Conservation (phyloP, 2,329 filamentous ascomycete species). For the Fusarium luffae region DNA sequence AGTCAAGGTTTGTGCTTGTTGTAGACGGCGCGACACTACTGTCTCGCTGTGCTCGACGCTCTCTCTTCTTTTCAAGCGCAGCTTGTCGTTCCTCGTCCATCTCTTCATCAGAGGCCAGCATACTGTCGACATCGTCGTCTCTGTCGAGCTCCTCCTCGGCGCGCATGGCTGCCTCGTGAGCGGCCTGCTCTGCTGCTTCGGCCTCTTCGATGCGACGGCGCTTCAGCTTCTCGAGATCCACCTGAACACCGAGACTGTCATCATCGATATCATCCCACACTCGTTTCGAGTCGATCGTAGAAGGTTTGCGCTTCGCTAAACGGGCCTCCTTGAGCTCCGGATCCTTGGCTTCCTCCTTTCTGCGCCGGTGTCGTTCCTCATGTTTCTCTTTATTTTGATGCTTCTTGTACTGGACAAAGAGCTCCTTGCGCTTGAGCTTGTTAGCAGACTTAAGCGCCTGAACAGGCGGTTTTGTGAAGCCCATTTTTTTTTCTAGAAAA, state of each 20-base stretch:
- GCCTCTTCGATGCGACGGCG: constrained; percentile 65
- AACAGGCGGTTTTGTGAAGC: constrained; percentile 50
- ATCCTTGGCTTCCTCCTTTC: constrained; percentile 87
- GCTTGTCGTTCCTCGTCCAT: constrained; percentile 61
- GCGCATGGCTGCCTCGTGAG: constrained; percentile 55
- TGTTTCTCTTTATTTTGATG: constrained; percentile 77
- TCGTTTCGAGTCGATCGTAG: constrained; percentile 87
- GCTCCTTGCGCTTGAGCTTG: constrained; percentile 81
- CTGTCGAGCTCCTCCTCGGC: constrained; percentile 54
- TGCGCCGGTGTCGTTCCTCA: constrained; percentile 79
- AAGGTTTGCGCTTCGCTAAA: constrained; percentile 79
- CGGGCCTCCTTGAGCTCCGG: constrained; percentile 79
- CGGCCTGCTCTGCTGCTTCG: constrained; percentile 62
- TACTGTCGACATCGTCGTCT: constrained; percentile 77
- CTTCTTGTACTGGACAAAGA: constrained; percentile 85
- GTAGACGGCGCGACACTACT: constrained; percentile 67
- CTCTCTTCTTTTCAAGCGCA: constrained; percentile 56
- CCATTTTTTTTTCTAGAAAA: constrained; percentile 42
- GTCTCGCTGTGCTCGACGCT: constrained; percentile 59
- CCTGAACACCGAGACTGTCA: constrained; percentile 65
- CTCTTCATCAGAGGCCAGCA: constrained; percentile 75
- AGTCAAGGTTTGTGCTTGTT: constrained; percentile 71
- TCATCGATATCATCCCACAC: constrained; percentile 85
- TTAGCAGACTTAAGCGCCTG: constrained; percentile 68
- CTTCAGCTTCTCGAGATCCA: constrained; percentile 70